These are phyloP conservation scores for Recurvomyces mirabilis DNA, from an alignment of 495 filamentous ascomycete genomes.

Conservation along the genomic window DNA sequence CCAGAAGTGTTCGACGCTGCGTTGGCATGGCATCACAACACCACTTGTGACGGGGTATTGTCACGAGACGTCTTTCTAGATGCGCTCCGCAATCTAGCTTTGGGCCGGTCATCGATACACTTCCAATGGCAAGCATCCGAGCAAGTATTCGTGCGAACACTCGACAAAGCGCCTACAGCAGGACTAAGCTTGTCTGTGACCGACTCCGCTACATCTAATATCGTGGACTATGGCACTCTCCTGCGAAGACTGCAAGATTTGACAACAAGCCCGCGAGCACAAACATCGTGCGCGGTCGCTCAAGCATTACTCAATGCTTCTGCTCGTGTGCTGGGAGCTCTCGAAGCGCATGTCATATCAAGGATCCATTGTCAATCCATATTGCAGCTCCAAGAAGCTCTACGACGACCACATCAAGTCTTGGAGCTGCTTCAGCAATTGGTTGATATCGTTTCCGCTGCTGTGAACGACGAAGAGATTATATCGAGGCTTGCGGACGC, in stretches of 20 bases:
- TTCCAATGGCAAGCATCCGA: slow-evolving; percentile 55
- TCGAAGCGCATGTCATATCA: too few species aligned
- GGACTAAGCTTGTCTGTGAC: slow-evolving; percentile 53
- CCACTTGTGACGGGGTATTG: slow-evolving; percentile 13
- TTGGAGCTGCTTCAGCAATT: too few species aligned
- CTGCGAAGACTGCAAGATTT: slow-evolving; percentile 9
- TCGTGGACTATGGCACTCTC: slow-evolving; percentile 45
- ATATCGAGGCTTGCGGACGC: slow-evolving; percentile 56
- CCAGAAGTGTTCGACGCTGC: slow-evolving; percentile 60
- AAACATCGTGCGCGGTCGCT: too few species aligned
- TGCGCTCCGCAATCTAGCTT: slow-evolving; percentile 57
- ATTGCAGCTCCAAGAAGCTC: too few species aligned
- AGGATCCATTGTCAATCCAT: too few species aligned
- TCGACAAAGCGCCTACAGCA: slow-evolving; percentile 49
- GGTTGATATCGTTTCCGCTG: too few species aligned
- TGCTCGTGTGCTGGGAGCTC: too few species aligned
- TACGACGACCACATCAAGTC: too few species aligned
- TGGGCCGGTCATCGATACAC: slow-evolving; percentile 72
- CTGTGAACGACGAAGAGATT: too few species aligned
- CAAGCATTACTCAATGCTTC: too few species aligned
- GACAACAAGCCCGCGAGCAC: too few species aligned
- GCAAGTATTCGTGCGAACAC: slow-evolving; percentile 45
- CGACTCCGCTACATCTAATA: slow-evolving; percentile 44
- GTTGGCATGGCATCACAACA: slow-evolving; percentile 5
- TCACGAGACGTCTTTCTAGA: slow-evolving; percentile 41